Evolutionary conservation across 306 rosid genomes (phyloP).

Genomic region (Cyclanthera cordifolia): DNA sequence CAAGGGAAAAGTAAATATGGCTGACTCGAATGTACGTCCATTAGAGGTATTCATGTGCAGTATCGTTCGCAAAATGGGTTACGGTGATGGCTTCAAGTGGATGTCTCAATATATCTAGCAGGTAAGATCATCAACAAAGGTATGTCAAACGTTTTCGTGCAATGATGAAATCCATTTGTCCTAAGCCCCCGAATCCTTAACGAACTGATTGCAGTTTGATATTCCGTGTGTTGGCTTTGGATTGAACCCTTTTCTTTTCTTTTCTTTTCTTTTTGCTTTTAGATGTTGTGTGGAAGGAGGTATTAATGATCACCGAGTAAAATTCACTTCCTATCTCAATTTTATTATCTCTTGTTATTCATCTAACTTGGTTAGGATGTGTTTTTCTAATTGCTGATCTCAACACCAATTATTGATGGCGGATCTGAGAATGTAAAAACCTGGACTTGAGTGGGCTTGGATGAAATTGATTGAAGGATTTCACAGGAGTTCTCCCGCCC

Average conservation of each 20-base stretch:
- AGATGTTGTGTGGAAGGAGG: conserved; percentile 13
- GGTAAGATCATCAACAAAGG: not conserved
- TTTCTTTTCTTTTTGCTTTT: conserved; percentile 15
- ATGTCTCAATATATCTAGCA: conserved; percentile 29
- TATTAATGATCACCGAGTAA: not conserved
- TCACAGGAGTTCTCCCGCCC: too few species aligned
- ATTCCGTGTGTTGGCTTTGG: not conserved
- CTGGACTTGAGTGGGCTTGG: not conserved
- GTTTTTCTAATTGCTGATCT: not conserved
- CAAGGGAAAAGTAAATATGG: conserved; percentile 27
- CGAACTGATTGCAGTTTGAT: conserved; percentile 3
- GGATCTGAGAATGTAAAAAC: not conserved
- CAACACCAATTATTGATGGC: not conserved
- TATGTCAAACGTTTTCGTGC: not conserved
- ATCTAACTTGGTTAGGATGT: not conserved
- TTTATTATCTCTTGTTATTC: not conserved
- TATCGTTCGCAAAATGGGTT: conserved; percentile 35
- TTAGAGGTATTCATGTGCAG: conserved; percentile 39
- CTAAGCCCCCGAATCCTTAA: not conserved
- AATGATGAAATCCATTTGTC: not conserved
- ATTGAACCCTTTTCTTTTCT: conserved; percentile 6
- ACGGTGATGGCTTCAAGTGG: conserved; percentile 37
- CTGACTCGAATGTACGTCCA: conserved; percentile 27
- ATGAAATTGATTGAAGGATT: too few species aligned
- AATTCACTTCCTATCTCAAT: conserved; percentile 3